phyloP scores from a whole-genome alignment of 1,139 yeast species.

The Kodamaea alishanica region DNA sequence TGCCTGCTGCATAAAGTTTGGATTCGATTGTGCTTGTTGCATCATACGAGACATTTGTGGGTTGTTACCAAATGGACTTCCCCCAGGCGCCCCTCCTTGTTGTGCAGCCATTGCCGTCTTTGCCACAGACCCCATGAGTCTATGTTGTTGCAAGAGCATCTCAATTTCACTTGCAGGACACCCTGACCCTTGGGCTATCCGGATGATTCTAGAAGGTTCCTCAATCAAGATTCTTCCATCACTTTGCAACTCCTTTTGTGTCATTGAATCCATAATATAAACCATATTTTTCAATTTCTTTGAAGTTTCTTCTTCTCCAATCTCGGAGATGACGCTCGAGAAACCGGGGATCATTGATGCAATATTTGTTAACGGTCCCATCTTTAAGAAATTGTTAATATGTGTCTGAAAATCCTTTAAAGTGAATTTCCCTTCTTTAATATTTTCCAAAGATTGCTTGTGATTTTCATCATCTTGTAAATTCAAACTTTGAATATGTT shows the following conservation, averaged over 20 bases:
- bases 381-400: conserved; percentile 89
- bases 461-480: conserved; percentile 67
- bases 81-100: conserved; percentile 34
- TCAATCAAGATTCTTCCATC: conserved; percentile 81
- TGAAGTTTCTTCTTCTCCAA: conserved; percentile 88
- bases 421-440: conserved; percentile 93
- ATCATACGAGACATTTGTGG: conserved; percentile 21
- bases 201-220: conserved; percentile 79
- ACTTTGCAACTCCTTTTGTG: conserved; percentile 82
- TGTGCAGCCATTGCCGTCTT: conserved; percentile 56
- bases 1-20: conserved; percentile 47
- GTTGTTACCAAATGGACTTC: conserved; percentile 11
- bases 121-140: conserved; percentile 95
- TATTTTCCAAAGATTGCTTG: conserved; percentile 86
- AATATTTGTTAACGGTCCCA: conserved; percentile 93
- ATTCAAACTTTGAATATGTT: conserved; percentile 84
- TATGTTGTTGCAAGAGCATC: conserved; percentile 85
- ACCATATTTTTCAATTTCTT: conserved; percentile 83
- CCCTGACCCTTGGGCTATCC: conserved; percentile 97
- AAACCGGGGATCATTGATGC: conserved; percentile 97
- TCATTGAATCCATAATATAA: conserved; percentile 94
- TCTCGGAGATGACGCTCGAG: conserved; percentile 77
- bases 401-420: conserved; percentile 89
- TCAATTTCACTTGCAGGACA: conserved; percentile 91
- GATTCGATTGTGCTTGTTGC: conserved; percentile 49